Base-by-base conservation (phyloP, 768 basidiomycete species). In the Lanmaoa pseudosensibilis region DNA sequence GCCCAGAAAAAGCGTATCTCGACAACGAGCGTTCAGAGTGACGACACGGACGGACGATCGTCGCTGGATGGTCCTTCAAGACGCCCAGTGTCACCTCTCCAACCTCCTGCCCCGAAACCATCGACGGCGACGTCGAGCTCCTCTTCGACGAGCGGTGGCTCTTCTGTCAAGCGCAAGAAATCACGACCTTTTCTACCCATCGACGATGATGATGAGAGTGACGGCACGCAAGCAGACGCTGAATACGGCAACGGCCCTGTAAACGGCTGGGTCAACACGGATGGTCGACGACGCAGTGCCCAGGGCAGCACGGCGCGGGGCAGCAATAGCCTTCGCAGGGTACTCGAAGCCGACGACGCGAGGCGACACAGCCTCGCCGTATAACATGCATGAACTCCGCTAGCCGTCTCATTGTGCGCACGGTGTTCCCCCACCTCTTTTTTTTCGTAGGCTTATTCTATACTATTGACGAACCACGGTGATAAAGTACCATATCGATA, bases 291-390 rank as follows among this genome's bases (percentile, higher is more conserved):
- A 62, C 81, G 81, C 50, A 76, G 76, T 32, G 56, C 61, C 23
- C 71, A 73, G 21, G 38, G 46, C 19, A 45, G 54, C 9, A 37
- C 62, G 5, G 39, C 61, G 32, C 59, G 53, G 37, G 62, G 63
- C 39, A 68, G 62, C 41, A 65, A 54, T 27, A 66, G 67, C 32
- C 67, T 74, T 49, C 72, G 66, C 63, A 70, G 57, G 66, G 71
- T 63, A 25, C 56, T 73, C 63, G 80, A 74, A 65, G 74, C 67
- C 58, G 80, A 78, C 59, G 85, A 87, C 54, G 75, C 76, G 43
- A 77, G 87, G 65, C 74, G 87, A 57, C 87, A 88, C 66, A 88
- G 86, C 67, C 78, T 88, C 76, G 83, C 81, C 27, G 78, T 86
- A 48, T 88, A 69, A 80, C 66, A n/a, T 39, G 32, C 54, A 69